Evolutionary conservation across 495 filamentous ascomycete species (phyloP).

Genomic region (Pyrenula massariospora): DNA sequence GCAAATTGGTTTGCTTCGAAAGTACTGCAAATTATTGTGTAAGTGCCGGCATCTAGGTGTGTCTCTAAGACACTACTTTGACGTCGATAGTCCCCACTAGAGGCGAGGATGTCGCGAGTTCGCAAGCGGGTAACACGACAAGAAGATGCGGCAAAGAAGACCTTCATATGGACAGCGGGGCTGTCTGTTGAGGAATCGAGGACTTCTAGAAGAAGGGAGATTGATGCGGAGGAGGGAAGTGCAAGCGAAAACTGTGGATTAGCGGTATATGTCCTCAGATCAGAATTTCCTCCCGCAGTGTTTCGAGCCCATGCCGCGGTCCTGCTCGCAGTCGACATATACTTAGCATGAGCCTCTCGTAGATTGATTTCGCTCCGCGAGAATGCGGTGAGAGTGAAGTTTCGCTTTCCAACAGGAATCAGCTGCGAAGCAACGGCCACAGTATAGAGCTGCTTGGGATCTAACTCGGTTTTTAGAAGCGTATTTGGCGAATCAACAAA

Average conservation of each 20-base stretch:
- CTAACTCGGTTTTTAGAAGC: conserved; percentile 61
- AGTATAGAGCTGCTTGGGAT: conserved; percentile 51
- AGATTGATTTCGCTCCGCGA: conserved; percentile 49
- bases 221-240: conserved; percentile 38
- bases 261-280: conserved; percentile 56
- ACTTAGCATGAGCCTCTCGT: conserved; percentile 43
- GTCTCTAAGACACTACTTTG: conserved; percentile 61
- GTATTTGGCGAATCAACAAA: conserved; percentile 92
- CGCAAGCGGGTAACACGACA: not conserved
- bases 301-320: conserved; percentile 58
- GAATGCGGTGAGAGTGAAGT: conserved; percentile 77
- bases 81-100: conserved; percentile 74
- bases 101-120: conserved; percentile 61
- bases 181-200: conserved; percentile 43
- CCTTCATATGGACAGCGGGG: conserved; percentile 71
- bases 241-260: conserved; percentile 79
- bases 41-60: conserved; percentile 51
- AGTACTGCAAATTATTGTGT: conserved; percentile 80
- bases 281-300: conserved; percentile 76
- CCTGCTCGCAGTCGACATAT: conserved; percentile 40
- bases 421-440: conserved; percentile 69
- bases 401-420: conserved; percentile 53
- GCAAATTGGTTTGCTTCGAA: conserved; percentile 70
- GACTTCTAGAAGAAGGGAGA: conserved; percentile 64
- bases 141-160: conserved; percentile 49